Conservation (phyloP, 2,329 filamentous ascomycete genomes). For the Stemphylium lycopersici region DNA sequence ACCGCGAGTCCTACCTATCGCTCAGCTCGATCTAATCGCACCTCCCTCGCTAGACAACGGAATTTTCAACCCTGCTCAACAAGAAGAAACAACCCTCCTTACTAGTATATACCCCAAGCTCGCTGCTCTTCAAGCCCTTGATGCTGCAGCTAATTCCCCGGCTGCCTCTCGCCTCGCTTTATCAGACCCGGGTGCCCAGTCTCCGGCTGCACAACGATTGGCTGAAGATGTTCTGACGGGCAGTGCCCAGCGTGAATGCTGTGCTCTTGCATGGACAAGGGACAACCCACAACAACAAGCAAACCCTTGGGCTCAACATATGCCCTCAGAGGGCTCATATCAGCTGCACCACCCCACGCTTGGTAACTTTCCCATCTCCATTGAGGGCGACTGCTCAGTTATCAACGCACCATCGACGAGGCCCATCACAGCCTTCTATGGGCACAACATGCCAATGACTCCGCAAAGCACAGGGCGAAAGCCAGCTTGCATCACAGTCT, state of each 20-base stretch:
- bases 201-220: constrained; percentile 66
- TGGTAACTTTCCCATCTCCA: constrained; percentile 51
- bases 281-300: constrained; percentile 44
- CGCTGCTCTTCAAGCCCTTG: constrained; percentile 54
- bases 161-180: constrained; percentile 62
- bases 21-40: constrained; percentile 47
- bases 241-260: constrained; percentile 72
- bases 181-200: constrained; percentile 70
- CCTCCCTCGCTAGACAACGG: constrained; percentile 43
- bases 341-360: constrained; percentile 54
- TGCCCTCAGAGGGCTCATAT: constrained; percentile 50
- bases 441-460: constrained; percentile 46
- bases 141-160: constrained; percentile 54
- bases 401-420: constrained; percentile 47
- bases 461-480: constrained; percentile 39
- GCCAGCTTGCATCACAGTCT: constrained; percentile 43
- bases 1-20: constrained; percentile 48
- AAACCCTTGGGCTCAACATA: constrained; percentile 47
- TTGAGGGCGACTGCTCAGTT: constrained; percentile 51
- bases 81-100: constrained; percentile 41
- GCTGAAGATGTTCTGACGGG: constrained; percentile 65
- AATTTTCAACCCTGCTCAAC: constrained; percentile 37
- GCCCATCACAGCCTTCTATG: constrained; percentile 49
- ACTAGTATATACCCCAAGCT: constrained; percentile 56
- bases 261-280: constrained; percentile 70